Percentiles rank a stretch among this genome's conserved stretches.
Conservation (phyloP, 129 eudicot genomes). For the Flaveria robusta region DNA sequence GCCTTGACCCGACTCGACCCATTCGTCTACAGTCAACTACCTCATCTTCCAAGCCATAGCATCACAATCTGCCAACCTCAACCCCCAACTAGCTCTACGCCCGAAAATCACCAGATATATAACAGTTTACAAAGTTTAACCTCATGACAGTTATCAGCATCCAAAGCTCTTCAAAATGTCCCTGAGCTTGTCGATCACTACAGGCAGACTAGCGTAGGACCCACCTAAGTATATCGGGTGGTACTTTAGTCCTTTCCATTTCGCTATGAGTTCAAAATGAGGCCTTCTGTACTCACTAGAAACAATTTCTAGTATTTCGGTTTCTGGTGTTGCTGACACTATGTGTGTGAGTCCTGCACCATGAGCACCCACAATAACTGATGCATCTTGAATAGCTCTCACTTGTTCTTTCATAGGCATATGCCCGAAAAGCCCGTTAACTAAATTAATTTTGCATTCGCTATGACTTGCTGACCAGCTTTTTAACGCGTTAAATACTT, state of each 20-base stretch:
- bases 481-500: slow-evolving; percentile 68
- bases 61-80: background rate
- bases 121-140: slow-evolving; percentile 15
- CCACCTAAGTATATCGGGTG: slow-evolving; percentile 63
- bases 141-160: slow-evolving; percentile 42
- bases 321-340: slow-evolving; percentile 68
- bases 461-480: slow-evolving; percentile 54
- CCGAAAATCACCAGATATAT: background rate
- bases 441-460: slow-evolving; percentile 59
- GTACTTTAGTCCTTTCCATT: slow-evolving; percentile 90
- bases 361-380: slow-evolving; percentile 88
- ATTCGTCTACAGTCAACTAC: background rate
- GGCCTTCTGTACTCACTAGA: slow-evolving; percentile 76
- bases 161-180: slow-evolving; percentile 63
- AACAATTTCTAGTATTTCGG: slow-evolving; percentile 74
- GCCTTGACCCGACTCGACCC: slow-evolving; percentile 1
- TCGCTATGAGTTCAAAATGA: slow-evolving; percentile 73
- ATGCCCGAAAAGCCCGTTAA: slow-evolving; percentile 84
- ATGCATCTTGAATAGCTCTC: slow-evolving; percentile 84
- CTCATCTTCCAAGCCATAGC: slow-evolving; percentile 1
- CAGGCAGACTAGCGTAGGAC: slow-evolving; percentile 57
- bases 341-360: slow-evolving; percentile 98
- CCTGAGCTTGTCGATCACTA: slow-evolving; percentile 55
- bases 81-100: slow-evolving; percentile 8
- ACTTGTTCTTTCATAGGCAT: slow-evolving; percentile 98